A percentile compares a stretch with the other conserved stretches of the same genome.
Conservation (phyloP, 345 rosid genomes). For the Populus davidiana region DNA sequence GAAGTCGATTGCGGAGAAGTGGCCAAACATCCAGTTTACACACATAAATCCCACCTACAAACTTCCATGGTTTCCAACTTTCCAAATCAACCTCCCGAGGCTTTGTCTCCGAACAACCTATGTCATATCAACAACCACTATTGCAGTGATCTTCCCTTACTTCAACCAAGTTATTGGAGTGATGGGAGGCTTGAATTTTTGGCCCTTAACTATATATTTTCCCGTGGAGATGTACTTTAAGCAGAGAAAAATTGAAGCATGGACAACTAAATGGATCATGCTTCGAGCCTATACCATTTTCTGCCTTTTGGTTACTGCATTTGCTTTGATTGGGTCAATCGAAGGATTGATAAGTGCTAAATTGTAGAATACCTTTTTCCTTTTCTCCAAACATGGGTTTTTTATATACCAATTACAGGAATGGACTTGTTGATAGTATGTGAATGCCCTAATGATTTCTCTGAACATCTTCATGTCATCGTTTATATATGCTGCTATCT, state of each 20-base stretch:
- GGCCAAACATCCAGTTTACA: constrained; percentile 43
- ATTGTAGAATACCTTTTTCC: neutral
- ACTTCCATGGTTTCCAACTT: constrained; percentile 28
- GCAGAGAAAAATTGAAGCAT: constrained; percentile 50
- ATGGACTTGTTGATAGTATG: too few species aligned
- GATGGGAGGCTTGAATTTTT: constrained; percentile 65
- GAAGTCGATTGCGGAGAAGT: constrained; percentile 36
- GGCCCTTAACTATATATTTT: constrained; percentile 73
- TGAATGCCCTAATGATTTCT: too few species aligned
- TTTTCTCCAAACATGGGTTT: too few species aligned
- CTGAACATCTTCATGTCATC: too few species aligned
- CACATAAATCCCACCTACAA: constrained; percentile 26
- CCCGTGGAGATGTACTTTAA: constrained; percentile 66
- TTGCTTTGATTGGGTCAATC: constrained; percentile 57
- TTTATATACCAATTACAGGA: too few species aligned
- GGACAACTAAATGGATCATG: constrained; percentile 55
- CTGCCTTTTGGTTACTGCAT: constrained; percentile 39
- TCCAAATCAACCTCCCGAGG: constrained; percentile 33
- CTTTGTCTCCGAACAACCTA: constrained; percentile 50
- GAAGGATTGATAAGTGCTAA: constrained; percentile 58
- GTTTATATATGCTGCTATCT: too few species aligned
- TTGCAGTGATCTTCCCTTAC: constrained; percentile 66
- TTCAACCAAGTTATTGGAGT: constrained; percentile 80
- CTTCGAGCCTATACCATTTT: constrained; percentile 40
- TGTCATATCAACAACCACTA: constrained; percentile 46